Evolutionary conservation across 345 rosid species (phyloP), one percentile per base, ranked within the genome.

Genomic region (Camelina neglecta): DNA sequence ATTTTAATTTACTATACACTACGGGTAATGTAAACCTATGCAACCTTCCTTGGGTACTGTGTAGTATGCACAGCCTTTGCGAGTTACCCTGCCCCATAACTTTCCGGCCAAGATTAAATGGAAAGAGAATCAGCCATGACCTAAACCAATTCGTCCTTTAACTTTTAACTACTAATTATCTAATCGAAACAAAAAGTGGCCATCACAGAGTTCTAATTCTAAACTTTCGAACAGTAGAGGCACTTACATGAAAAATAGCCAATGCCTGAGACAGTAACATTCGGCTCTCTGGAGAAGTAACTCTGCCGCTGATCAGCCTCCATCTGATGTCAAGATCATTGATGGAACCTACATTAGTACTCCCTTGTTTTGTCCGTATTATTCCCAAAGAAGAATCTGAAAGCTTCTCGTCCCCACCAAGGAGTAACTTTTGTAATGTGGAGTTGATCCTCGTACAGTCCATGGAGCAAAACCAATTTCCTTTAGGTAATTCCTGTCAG

Each of bases 401-500:
- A 74, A 92, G 88, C 82, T 74, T 86, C 86, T 92, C 97, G 39
- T 87, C 85, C 36, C 87, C 97, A 58, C 75, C 82, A 69, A 79
- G 72, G 57, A 90, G 84, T 87, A 92, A 74, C 67, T 81, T 90
- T 82, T 88, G 89, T 82, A 94, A 80, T 49, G 88, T 82, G 45
- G 91, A 85, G 82, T 89, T 85, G 77, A 94, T 86, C 75, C 84
- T 89, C 36, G 73, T 73, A 84, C 98, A 94, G 44, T 83, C 93
- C 65, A 65, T 12, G 79, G 90, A 87, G 77, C 98, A 94, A 81
- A 94, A 94, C 98, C 98, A 94, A 75, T 92, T 85, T 59, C 97
- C 99, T 78, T 80, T 68, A 47, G 99, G 97, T 81, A 95, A 81
- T 81, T 88, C 97, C 99, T 95, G 89, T 62, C 72, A 68, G 65